phyloP scores from a whole-genome alignment of 2,329 filamentous ascomycete species.

The Hirsutella thompsonii region DNA sequence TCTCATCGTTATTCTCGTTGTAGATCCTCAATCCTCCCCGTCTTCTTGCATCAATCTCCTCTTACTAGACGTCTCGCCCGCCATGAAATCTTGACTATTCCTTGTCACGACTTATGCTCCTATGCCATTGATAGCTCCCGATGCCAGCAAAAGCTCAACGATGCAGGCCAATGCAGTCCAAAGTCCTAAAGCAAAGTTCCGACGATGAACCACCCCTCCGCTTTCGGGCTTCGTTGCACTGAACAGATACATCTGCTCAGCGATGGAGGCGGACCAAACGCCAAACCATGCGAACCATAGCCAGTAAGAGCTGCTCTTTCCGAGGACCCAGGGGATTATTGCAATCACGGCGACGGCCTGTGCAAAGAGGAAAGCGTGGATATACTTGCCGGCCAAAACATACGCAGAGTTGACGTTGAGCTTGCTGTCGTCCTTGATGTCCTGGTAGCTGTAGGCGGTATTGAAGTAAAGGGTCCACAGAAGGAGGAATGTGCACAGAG shows the following conservation, averaged over 20 bases:
- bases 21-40: too few species aligned
- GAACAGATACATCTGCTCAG: conserved; percentile 7
- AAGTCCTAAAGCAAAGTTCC: conserved; percentile 10
- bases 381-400: conserved; percentile 1
- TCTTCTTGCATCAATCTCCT: too few species aligned
- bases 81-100: too few species aligned
- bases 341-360: background rate
- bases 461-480: conserved; percentile 14
- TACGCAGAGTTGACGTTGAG: conserved; percentile 11
- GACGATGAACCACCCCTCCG: conserved; percentile 9
- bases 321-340: background rate
- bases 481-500: conserved; percentile 12
- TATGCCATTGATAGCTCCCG: background rate
- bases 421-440: conserved; percentile 11
- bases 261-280: conserved; percentile 1
- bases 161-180: conserved; percentile 9
- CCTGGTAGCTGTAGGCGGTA: conserved; percentile 13
- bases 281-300: conserved; percentile 3
- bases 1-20: too few species aligned
- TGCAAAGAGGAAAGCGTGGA: background rate
- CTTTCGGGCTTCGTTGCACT: conserved; percentile 9
- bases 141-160: conserved; percentile 8
- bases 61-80: too few species aligned
- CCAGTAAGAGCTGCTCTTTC: background rate
- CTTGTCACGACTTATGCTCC: too few species aligned